Evolutionary conservation across 2,329 filamentous ascomycete genomes (phyloP).

Genomic region (Ceratocystis huliohia): DNA sequence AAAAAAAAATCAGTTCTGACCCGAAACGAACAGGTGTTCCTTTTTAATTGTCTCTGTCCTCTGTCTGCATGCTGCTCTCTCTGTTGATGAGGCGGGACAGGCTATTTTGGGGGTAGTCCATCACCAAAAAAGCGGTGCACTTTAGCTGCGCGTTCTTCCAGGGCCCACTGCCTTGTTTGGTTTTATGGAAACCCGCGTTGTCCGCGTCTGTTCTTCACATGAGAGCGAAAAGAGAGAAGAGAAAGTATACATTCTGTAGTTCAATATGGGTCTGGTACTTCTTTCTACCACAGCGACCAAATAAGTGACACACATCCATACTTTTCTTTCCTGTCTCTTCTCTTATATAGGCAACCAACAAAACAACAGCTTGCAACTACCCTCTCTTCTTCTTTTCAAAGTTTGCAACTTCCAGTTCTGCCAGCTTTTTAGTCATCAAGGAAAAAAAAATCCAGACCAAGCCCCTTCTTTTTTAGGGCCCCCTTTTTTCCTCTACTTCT

Average conservation of each 20-base stretch:
- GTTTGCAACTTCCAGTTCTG: slow-evolving; percentile 3
- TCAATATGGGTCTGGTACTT: not conserved
- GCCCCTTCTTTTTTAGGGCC: not conserved
- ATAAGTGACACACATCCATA: no score
- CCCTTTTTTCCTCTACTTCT: slow-evolving; percentile 16
- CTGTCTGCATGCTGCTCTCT: no score
- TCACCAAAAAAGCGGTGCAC: not conserved
- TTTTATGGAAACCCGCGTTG: slow-evolving; percentile 21
- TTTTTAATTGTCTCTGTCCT: not conserved
- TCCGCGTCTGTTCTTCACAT: slow-evolving; percentile 24
- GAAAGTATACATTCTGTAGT: no score
- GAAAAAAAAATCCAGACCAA: not conserved
- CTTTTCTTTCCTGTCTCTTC: not conserved
- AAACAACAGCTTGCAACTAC: not conserved
- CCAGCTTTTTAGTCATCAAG: slow-evolving; percentile 6
- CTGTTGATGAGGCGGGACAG: no score
- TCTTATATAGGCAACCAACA: not conserved
- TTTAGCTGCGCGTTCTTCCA: slow-evolving; percentile 17
- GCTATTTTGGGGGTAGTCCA: not conserved
- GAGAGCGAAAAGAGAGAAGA: not conserved
- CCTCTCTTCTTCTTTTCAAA: not conserved
- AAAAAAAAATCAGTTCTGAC: not conserved
- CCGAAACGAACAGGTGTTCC: slow-evolving; percentile 10
- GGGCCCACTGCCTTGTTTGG: slow-evolving; percentile 5
- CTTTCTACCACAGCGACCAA: no score